Evolutionary conservation across 2,329 filamentous ascomycete species (phyloP).

Genomic region (Pseudogymnoascus sp.): DNA sequence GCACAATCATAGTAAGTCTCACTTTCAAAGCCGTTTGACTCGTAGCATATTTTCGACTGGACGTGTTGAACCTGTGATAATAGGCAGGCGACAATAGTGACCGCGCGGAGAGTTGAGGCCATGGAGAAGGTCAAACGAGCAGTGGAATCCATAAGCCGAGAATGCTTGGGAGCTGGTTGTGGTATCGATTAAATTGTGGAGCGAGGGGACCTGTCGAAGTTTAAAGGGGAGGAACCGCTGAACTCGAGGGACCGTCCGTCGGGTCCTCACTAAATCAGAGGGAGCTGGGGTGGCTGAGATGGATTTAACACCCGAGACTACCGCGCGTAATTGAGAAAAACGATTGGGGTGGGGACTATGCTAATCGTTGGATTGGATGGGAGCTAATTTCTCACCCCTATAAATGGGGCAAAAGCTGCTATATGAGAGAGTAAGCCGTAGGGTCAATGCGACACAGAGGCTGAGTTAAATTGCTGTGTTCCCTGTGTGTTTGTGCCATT

Average conservation of each 20-base stretch:
- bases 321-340: not conserved
- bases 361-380: not conserved
- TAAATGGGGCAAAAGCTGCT: not conserved
- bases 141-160: not conserved
- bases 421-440: not conserved
- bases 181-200: not conserved
- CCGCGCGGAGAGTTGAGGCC: not conserved
- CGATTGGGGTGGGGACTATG: not conserved
- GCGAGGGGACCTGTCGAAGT: slow-evolving; percentile 2
- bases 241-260: not conserved
- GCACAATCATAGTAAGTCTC: not conserved
- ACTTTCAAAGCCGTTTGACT: not conserved
- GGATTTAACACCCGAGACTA: not conserved
- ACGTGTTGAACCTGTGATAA: slow-evolving; percentile 3
- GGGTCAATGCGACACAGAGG: not conserved
- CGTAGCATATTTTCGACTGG: not conserved
- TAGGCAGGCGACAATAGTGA: not conserved
- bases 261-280: not conserved
- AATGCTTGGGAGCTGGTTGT: not conserved
- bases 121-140: not conserved
- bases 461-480: not conserved
- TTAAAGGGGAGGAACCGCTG: not conserved
- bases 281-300: not conserved
- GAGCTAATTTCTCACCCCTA: slow-evolving; percentile 6
- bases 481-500: not conserved